Base-by-base conservation (phyloP, 2,329 filamentous ascomycete species). In the Microdochium bolleyi region DNA sequence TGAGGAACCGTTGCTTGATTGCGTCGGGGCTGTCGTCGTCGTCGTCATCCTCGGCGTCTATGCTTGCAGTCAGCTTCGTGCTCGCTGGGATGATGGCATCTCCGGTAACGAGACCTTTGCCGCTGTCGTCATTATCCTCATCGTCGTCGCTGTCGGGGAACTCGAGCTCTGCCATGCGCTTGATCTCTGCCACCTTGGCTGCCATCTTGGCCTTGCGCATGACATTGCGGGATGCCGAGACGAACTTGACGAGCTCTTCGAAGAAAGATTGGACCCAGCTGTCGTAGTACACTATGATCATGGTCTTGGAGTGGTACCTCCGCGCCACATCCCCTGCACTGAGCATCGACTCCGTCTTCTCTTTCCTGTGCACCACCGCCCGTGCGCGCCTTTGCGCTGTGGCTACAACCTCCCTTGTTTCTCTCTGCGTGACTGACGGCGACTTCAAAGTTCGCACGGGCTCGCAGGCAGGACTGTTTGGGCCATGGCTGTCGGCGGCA, bases 221-320 rank as follows among this genome's bases (percentile, higher is more conserved):
- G 58, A 89, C 76, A 68, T 95, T 95, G 53, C 92, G 78, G 50
- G 87, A 88, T 1, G 83, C 82, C 4, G 88, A 89, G 34, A 96
- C 84, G 53, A 88, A 87, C 56, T 89, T 85, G 53, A 96, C 91
- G 50, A 96, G 73, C 52, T 86, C 78, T 61, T 95, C 91, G 58
- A 96, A 90, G 38, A 86, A 83, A 50, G 83, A 83, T 65, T 96
- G 91, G 3, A 95, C 85, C 56, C 89, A 85, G 59, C 87, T 89
- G 65, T 96, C 92, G 65, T 96, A 96, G 69, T 90, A 92, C n/a
- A 96, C 88, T 41, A 94, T 85, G 49, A 92, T 85, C 77, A 89
- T 87, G 53, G 79, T 85, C 58, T 87, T 82, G 3, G 83, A 84
- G 52, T 88, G 83, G 65, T 87, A 87, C 56, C 83, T 81, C 11